phyloP scores from a whole-genome alignment of 202 grass and related monocot genomes.

The Alloteropsis angusta region DNA sequence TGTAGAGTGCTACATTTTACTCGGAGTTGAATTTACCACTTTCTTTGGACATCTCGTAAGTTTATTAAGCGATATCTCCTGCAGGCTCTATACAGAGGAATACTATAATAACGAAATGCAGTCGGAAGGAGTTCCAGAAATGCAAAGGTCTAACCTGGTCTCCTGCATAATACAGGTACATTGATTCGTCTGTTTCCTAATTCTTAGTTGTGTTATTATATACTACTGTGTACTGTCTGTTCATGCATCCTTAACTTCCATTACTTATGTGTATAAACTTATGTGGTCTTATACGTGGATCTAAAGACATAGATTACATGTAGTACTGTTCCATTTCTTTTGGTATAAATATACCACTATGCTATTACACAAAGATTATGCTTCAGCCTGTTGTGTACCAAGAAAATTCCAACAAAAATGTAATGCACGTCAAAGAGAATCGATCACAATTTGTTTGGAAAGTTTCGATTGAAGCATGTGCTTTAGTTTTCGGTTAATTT shows the following conservation, averaged over 20 bases:
- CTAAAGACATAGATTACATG: background rate
- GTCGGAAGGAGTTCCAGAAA: conserved; percentile 85
- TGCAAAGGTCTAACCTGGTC: conserved; percentile 91
- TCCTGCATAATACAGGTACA: conserved; percentile 86
- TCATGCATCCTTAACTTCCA: background rate
- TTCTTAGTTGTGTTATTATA: conserved; percentile 4
- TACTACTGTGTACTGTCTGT: background rate
- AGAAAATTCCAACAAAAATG: background rate
- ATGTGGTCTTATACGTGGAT: background rate
- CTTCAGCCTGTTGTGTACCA: background rate
- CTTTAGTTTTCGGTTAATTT: background rate
- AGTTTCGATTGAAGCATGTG: conserved; percentile 13
- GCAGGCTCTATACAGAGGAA: conserved; percentile 96
- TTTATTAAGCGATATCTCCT: conserved; percentile 22
- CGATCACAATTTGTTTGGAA: background rate
- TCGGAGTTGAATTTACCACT: background rate
- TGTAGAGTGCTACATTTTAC: background rate
- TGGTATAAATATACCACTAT: background rate
- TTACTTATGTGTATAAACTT: background rate
- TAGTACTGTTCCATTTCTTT: background rate
- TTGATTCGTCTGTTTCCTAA: conserved; percentile 6
- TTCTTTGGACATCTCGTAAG: conserved; percentile 6
- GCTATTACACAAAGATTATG: background rate
- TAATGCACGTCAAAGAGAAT: background rate
- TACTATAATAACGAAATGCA: conserved; percentile 89